These are phyloP conservation scores for Hyphopichia homilentoma DNA, from an alignment of 805 yeast species.

Conservation along the genomic window DNA sequence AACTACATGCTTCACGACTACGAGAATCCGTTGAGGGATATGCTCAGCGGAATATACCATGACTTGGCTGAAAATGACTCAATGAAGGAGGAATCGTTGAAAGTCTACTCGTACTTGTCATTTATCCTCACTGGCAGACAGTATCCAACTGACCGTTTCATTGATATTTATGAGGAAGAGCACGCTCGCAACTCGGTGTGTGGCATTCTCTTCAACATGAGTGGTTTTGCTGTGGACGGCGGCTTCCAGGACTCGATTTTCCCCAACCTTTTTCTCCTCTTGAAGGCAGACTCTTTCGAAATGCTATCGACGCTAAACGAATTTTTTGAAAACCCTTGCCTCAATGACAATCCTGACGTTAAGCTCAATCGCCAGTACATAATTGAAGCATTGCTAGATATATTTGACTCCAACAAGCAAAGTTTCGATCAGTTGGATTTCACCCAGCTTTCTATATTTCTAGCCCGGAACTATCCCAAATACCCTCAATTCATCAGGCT, in stretches of 20 bases:
- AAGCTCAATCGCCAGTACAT: slow-evolving; percentile 70
- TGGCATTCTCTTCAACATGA: slow-evolving; percentile 57
- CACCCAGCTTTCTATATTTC: slow-evolving; percentile 56
- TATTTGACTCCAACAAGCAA: slow-evolving; percentile 36
- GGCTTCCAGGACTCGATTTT: slow-evolving; percentile 47
- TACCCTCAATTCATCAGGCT: slow-evolving; percentile 78
- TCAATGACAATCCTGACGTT: slow-evolving; percentile 57
- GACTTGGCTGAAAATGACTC: not conserved
- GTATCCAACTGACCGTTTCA: slow-evolving; percentile 64
- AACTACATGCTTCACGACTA: slow-evolving; percentile 67
- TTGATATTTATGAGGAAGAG: slow-evolving; percentile 28
- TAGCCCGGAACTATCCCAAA: slow-evolving; percentile 80
- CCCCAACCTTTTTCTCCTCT: slow-evolving; percentile 62
- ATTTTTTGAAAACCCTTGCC: slow-evolving; percentile 72
- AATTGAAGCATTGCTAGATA: slow-evolving; percentile 64
- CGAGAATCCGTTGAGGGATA: slow-evolving; percentile 64
- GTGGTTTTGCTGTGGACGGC: slow-evolving; percentile 33
- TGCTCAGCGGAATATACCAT: slow-evolving; percentile 15
- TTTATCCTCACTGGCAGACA: slow-evolving; percentile 72
- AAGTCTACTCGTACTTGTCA: slow-evolving; percentile 51
- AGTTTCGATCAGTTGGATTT: slow-evolving; percentile 19
- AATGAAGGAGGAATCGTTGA: slow-evolving; percentile 6
- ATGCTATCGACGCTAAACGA: slow-evolving; percentile 71
- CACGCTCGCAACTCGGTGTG: slow-evolving; percentile 52
- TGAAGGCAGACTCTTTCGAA: slow-evolving; percentile 54